A percentile compares a stretch with the other conserved stretches of the same genome.
Conservation (phyloP, 2,329 filamentous ascomycete genomes). For the Dactylellina haptotyla region DNA sequence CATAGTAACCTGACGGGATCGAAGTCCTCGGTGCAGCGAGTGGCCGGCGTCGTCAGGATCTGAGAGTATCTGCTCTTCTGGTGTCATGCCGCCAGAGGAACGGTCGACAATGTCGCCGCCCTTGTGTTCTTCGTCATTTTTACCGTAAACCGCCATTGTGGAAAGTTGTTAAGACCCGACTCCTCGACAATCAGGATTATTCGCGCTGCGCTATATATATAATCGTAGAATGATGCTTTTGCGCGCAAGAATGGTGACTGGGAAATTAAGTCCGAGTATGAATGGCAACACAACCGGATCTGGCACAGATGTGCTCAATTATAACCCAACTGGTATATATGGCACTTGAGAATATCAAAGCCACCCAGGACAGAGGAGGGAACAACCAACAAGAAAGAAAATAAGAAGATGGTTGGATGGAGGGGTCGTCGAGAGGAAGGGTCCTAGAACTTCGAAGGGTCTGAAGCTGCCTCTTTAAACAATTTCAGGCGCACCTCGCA, state of each 20-base stretch:
- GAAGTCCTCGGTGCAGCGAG: conserved; percentile 66
- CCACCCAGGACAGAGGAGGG: neutral
- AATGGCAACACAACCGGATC: conserved; percentile 25
- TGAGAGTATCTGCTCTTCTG: conserved; percentile 37
- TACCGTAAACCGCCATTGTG: conserved; percentile 42
- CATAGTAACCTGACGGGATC: conserved; percentile 69
- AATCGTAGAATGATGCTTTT: conserved; percentile 13
- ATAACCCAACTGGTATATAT: conserved; percentile 21
- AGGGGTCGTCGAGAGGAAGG: conserved; percentile 6
- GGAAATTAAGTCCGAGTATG: neutral
- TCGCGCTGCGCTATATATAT: neutral
- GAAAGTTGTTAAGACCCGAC: conserved; percentile 1
- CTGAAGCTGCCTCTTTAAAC: conserved; percentile 54
- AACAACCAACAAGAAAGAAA: neutral
- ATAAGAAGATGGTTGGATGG: conserved; percentile 18
- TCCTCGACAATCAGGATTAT: neutral
- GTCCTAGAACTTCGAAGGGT: conserved; percentile 15
- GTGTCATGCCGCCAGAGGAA: conserved; percentile 24
- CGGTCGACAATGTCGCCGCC: conserved; percentile 38
- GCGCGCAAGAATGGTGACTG: conserved; percentile 21
- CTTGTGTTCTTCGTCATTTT: conserved; percentile 50
- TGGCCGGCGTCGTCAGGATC: conserved; percentile 48
- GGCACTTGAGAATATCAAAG: conserved; percentile 9
- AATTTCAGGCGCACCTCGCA: conserved; percentile 19
- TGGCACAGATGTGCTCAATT: neutral